Conservation (phyloP, 805 yeast genomes). For the Metschnikowia cerradonensis region DNA sequence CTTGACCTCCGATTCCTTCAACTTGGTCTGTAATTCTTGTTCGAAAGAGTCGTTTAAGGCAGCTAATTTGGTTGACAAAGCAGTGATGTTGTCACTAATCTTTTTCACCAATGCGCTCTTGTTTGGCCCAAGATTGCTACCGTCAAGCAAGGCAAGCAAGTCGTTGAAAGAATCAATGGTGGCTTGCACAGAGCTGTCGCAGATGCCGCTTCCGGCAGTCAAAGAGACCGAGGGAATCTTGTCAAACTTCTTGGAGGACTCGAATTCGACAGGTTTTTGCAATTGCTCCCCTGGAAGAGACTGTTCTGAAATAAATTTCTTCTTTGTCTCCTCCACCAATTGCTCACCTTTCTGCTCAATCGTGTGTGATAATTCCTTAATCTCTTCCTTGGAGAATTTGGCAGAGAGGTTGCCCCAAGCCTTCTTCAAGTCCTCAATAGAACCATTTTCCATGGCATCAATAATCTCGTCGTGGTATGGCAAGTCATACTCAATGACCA, state of each 20-base stretch:
- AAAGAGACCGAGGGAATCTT: conserved; percentile 33
- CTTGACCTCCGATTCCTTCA: conserved; percentile 37
- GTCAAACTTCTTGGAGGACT: conserved; percentile 26
- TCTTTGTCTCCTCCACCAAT: conserved; percentile 34
- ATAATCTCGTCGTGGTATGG: conserved; percentile 41
- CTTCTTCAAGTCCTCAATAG: conserved; percentile 28
- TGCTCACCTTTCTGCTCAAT: conserved; percentile 32
- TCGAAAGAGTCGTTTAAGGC: conserved; percentile 33
- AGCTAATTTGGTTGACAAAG: conserved; percentile 30
- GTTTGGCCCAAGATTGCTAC: conserved; percentile 21
- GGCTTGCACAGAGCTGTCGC: conserved; percentile 31
- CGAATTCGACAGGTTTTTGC: conserved; percentile 38
- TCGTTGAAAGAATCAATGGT: conserved; percentile 39
- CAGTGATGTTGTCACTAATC: conserved; percentile 31
- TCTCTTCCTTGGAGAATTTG: conserved; percentile 27
- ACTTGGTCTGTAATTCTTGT: conserved; percentile 31
- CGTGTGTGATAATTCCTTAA: conserved; percentile 30
- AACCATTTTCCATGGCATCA: conserved; percentile 35
- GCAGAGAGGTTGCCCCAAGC: conserved; percentile 16
- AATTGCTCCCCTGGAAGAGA: conserved; percentile 37
- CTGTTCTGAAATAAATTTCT: conserved; percentile 23
- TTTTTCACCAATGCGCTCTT: conserved; percentile 28
- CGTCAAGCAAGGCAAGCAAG: conserved; percentile 34
- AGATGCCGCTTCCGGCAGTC: conserved; percentile 18
- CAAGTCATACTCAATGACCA: conserved; percentile 39